A percentile compares a stretch with the other conserved stretches of the same genome.
Evolutionary conservation across 2,329 filamentous ascomycete species (phyloP).

Genomic region (Trichocomaceae sp.): DNA sequence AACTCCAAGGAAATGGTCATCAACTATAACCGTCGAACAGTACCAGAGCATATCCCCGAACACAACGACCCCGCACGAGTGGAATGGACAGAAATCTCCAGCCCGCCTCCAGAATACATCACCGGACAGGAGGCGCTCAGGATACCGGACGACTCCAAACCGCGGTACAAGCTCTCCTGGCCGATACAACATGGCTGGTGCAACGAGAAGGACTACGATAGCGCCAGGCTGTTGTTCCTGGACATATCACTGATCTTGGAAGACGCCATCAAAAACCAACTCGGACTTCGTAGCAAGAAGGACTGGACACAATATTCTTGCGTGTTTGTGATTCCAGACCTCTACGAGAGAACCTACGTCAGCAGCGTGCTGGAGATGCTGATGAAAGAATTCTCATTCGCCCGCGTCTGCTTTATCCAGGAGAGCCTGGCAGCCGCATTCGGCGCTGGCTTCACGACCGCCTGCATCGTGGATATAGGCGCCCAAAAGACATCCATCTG

Average conservation of each 20-base stretch:
- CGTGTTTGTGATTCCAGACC: conserved; percentile 92
- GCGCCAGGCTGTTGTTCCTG: conserved; percentile 71
- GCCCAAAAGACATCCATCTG: conserved; percentile 96
- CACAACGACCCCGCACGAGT: conserved; percentile 93
- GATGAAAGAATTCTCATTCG: conserved; percentile 84
- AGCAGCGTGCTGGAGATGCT: conserved; percentile 76
- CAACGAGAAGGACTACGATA: conserved; percentile 82
- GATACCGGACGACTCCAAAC: conserved; percentile 80
- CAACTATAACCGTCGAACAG: conserved; percentile 82
- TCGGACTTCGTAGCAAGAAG: conserved; percentile 68
- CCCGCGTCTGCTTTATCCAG: conserved; percentile 85
- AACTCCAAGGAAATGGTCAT: conserved; percentile 94
- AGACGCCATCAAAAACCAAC: conserved; percentile 75
- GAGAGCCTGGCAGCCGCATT: conserved; percentile 93
- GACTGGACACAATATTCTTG: conserved; percentile 89
- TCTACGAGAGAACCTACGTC: conserved; percentile 93
- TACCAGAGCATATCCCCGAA: conserved; percentile 79
- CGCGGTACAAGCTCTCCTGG: conserved; percentile 89
- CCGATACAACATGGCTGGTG: conserved; percentile 79
- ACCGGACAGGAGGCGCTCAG: conserved; percentile 75
- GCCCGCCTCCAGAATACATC: conserved; percentile 66
- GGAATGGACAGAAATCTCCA: conserved; percentile 82
- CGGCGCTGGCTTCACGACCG: conserved; percentile 86
- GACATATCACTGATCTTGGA: conserved; percentile 85
- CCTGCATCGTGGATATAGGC: conserved; percentile 92